A percentile compares a stretch with the other conserved stretches of the same genome.
phyloP scores from a whole-genome alignment of 2,329 filamentous ascomycete species.

The Beauveria sp. region DNA sequence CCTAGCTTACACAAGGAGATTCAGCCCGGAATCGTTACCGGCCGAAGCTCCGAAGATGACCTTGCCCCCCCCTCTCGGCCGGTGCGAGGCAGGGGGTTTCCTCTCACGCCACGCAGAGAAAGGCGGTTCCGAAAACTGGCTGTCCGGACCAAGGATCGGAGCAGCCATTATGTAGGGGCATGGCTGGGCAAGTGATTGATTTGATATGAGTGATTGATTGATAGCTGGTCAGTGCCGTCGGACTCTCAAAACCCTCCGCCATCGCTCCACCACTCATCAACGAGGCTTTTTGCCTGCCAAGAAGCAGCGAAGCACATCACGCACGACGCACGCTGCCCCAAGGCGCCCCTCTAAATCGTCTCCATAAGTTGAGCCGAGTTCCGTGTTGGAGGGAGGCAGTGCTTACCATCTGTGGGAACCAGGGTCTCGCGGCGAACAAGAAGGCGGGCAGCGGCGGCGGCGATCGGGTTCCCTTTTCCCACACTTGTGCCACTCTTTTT shows the following conservation, averaged over 20 bases:
- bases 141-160: neutral
- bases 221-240: neutral
- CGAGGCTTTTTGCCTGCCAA: neutral
- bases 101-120: neutral
- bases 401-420: neutral
- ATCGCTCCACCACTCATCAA: neutral
- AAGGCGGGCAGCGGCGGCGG: neutral
- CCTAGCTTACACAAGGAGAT: too few relatives aligned
- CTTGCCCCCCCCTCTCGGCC: neutral
- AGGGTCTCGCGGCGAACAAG: too few relatives aligned
- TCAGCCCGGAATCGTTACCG: too few relatives aligned
- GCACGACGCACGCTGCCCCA: neutral
- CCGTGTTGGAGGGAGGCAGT: neutral
- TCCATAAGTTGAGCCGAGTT: conserved; percentile 6
- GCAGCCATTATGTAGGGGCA: neutral
- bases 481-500: too few relatives aligned
- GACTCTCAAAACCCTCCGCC: neutral
- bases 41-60: too few relatives aligned
- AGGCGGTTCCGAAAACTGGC: neutral
- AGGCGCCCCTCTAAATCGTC: neutral
- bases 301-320: neutral
- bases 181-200: conserved; percentile 5
- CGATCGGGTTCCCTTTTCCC: neutral
- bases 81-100: neutral
- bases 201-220: neutral